Evolutionary conservation across 2,329 filamentous ascomycete species (phyloP), one percentile per base, ranked within the genome.

Genomic region (Aphanocladium album): DNA sequence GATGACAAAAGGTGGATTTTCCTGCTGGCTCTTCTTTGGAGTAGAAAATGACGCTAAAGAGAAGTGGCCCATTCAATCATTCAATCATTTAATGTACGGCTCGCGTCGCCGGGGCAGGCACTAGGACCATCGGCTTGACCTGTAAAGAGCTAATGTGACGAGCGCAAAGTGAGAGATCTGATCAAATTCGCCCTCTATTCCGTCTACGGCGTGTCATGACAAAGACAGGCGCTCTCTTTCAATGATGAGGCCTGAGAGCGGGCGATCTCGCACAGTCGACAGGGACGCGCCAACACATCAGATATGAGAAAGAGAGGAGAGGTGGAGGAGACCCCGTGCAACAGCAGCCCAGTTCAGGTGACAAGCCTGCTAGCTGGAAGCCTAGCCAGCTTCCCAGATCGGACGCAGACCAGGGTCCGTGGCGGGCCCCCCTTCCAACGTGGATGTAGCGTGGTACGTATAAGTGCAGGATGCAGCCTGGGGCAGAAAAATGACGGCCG

Each of bases 401-500:
- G 56, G 56, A 58, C 35, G 56, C 47, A 30, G 56, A 51, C 56
- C 37, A 51, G 56, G 56, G 27, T 58, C n/a, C 23, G 47, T 27
- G 27, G 54, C 30, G 30, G 54, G 54, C 54, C n/a, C 16, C 39
- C 39, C 54, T 39, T 49, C 17, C 53, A 57, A 49, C 54, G 45
- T 58, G 47, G 45, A 51, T 41, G 35, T 58, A 41, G 56, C 46
- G 46, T 51, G 46, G 55, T 30, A n/a, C n/a, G n/a, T n/a, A n/a
- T 9, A 30, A 57, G 33, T 56, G 53, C 41, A 37, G 41, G 54
- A 49, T 27, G 45, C 54, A 27, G 41, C 23, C 35, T 39, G 35
- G 35, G 12, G 17, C 52, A 25, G 11, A 16, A 33, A 51, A 6
- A 5, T 21, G 30, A 27, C 19, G 41, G 30, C 30, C 5, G 30